A percentile compares a stretch with the other conserved stretches of the same genome.
phyloP scores from a whole-genome alignment of 345 rosid species.

The Psidium friedrichsthalianum region DNA sequence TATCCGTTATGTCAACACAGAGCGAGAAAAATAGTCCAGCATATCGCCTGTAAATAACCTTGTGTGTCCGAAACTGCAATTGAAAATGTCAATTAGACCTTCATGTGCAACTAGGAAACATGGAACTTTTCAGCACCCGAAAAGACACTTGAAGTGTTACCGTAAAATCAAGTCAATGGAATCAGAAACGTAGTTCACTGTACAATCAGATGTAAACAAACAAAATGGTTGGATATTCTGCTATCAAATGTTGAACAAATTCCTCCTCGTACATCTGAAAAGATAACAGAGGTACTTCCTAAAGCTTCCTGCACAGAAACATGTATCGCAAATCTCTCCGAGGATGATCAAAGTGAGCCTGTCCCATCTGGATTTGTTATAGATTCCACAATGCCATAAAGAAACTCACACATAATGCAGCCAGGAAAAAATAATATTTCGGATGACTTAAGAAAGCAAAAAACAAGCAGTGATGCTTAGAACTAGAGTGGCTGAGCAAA shows the following conservation, averaged over 20 bases:
- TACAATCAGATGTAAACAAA: background rate
- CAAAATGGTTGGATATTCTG: background rate
- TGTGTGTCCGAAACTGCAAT: conserved; percentile 83
- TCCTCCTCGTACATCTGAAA: background rate
- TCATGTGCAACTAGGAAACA: no score
- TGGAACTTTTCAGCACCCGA: background rate
- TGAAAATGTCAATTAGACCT: background rate
- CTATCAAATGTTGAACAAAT: background rate
- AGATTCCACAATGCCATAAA: background rate
- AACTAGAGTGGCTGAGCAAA: background rate
- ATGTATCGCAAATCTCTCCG: background rate
- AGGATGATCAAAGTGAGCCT: background rate
- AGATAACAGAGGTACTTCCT: background rate
- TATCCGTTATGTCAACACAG: conserved; percentile 95
- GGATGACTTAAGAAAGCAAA: background rate
- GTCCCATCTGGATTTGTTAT: background rate
- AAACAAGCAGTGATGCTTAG: background rate
- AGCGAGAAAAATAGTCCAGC: conserved; percentile 90
- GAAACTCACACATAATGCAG: background rate
- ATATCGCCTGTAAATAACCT: conserved; percentile 91
- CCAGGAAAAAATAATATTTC: background rate
- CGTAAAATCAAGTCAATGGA: accelerated
- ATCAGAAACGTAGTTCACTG: background rate
- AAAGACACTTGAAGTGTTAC: background rate
- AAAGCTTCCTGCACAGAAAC: background rate